Evolutionary conservation across 345 rosid genomes (phyloP), one percentile per base, ranked within the genome.

Genomic region (Fremontodendron californicum): DNA sequence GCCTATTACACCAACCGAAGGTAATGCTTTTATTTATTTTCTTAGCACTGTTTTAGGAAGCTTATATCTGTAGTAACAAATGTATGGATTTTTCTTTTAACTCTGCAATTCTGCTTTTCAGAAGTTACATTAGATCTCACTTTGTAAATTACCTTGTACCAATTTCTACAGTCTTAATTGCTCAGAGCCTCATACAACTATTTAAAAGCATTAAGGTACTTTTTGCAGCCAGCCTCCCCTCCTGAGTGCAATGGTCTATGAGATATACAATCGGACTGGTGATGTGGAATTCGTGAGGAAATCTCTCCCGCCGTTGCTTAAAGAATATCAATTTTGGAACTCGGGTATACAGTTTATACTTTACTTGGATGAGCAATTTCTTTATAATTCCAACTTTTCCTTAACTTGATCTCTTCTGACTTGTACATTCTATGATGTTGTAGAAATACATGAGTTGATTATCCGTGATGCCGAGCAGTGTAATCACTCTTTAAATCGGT

Each of bases 211-310:
- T 74, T 45, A 35, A 74, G 31, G 55, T 40, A 5, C 39, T 27
- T 42, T 48, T 81, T 82, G 78, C 75, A 96, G 99, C 84, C 91
- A 94, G 79, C 99, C 99, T 54, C 98, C 99, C 37, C 88, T 96
- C 9, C 82, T 96, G 27, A 92, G 95, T 84, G 87, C 99, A 76
- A 94, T 94, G 99, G 87, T 96, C 40, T 67, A 63, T 13, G 93
- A 83, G 63, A 87, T 94, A 79, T 92, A 88, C 73, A 82, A 84
- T 8, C 84, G 72, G 40, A 94, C 99, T 12, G 82, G 83, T 66
- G 99, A 92, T 75, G 77, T 74, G 51, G 88, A 91, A 67, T 84
- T 96, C 61, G 84, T 88, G 49, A 78, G 15, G 71, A 81, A 80
- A 75, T 85, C 94, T 66, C 84, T 94, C 27, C 97, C 97, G 52